phyloP scores from a whole-genome alignment of 805 yeast species.

The Nakazawaea wyomingensis region DNA sequence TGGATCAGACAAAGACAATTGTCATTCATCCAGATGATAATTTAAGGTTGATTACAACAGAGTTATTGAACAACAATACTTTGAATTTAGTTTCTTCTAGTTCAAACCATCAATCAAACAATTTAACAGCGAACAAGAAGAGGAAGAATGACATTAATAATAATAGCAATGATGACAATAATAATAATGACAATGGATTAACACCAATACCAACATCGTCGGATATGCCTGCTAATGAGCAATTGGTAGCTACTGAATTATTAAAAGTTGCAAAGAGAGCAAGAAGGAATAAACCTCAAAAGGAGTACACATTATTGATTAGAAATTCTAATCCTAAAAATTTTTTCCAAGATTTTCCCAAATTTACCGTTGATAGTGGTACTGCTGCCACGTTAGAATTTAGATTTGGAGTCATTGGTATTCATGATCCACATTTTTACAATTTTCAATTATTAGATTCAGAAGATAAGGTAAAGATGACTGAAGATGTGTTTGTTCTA shows the following conservation, averaged over 20 bases:
- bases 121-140: no score
- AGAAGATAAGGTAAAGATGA: background rate
- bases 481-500: constrained; percentile 2
- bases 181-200: background rate
- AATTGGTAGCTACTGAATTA: constrained; percentile 1
- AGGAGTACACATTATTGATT: background rate
- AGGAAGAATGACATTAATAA: no score
- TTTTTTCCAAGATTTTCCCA: constrained; percentile 10
- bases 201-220: background rate
- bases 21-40: constrained; percentile 4
- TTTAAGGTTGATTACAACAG: constrained; percentile 3
- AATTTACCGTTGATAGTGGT: background rate
- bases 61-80: constrained; percentile 7
- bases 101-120: no score
- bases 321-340: constrained; percentile 5
- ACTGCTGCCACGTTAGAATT: background rate
- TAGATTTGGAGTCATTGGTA: background rate
- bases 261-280: constrained; percentile 3
- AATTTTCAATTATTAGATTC: constrained; percentile 4
- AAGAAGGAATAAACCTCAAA: background rate
- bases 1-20: constrained; percentile 1
- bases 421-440: constrained; percentile 5
- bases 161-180: background rate
- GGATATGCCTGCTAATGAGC: background rate
- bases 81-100: no score